A percentile compares a stretch with the other conserved stretches of the same genome.
phyloP scores from a whole-genome alignment of 1,284 basidiomycete genomes.

The Ganoderma sinense region DNA sequence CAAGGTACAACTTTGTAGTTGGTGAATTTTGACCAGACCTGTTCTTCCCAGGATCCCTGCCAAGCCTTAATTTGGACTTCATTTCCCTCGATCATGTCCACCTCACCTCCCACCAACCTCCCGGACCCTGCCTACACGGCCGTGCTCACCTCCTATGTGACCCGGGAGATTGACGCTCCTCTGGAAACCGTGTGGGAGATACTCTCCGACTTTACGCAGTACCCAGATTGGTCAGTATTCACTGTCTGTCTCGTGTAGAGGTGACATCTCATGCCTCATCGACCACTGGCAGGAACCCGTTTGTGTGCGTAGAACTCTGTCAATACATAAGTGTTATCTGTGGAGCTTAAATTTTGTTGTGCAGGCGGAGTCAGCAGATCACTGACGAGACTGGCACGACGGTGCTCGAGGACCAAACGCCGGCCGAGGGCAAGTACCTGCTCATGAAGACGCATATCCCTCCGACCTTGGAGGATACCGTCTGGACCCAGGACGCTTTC shows the following conservation, averaged over 20 bases:
- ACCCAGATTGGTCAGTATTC: slow-evolving; percentile 55
- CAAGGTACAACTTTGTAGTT: background rate
- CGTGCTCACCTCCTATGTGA: slow-evolving; percentile 48
- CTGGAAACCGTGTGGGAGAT: slow-evolving; percentile 56
- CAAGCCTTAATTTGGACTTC: background rate
- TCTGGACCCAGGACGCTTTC: slow-evolving; percentile 36
- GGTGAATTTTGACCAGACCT: background rate
- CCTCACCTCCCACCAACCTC: slow-evolving; percentile 17
- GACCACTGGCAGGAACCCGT: slow-evolving; percentile 62
- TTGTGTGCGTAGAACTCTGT: slow-evolving; percentile 54
- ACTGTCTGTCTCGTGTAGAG: background rate
- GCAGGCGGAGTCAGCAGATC: slow-evolving; percentile 63
- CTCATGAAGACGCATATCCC: slow-evolving; percentile 65
- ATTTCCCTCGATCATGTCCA: slow-evolving; percentile 1
- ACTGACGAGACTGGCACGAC: slow-evolving; percentile 48
- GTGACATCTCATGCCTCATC: background rate
- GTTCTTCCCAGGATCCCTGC: background rate
- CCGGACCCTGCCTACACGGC: slow-evolving; percentile 30
- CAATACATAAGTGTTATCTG: background rate
- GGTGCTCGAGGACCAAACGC: slow-evolving; percentile 56
- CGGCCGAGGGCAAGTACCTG: slow-evolving; percentile 54
- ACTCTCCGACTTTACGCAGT: slow-evolving; percentile 55
- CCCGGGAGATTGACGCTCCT: slow-evolving; percentile 54
- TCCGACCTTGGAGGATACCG: slow-evolving; percentile 54
- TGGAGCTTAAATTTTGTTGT: background rate